A percentile compares a stretch with the other conserved stretches of the same genome.
phyloP scores from a whole-genome alignment of 2,329 filamentous ascomycete species.

The Fusarium sp. region DNA sequence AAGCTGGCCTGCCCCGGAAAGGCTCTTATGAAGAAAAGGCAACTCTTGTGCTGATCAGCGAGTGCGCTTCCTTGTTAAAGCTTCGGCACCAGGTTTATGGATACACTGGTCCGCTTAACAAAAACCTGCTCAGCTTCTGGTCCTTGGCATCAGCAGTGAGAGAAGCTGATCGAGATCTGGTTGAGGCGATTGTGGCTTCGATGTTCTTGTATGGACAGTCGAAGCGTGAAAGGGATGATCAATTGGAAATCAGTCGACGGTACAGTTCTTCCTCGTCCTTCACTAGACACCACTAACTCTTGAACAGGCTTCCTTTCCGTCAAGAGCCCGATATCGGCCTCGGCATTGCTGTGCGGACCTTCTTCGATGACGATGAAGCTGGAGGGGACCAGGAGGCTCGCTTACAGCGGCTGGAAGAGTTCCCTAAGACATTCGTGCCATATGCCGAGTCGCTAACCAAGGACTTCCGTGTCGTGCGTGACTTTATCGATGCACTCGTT shows the following conservation, averaged over 20 bases:
- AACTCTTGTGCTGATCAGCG: conserved; percentile 83
- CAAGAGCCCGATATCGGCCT: conserved; percentile 78
- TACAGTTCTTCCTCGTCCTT: conserved; percentile 52
- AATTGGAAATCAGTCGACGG: conserved; percentile 76
- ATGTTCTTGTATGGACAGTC: conserved; percentile 85
- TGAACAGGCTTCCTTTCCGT: conserved; percentile 69
- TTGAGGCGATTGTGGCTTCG: conserved; percentile 83
- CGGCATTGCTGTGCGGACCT: conserved; percentile 82
- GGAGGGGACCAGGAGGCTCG: conserved; percentile 61
- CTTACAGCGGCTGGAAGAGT: conserved; percentile 57
- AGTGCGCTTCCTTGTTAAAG: conserved; percentile 83
- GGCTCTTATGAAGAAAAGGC: conserved; percentile 77
- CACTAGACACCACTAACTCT: conserved; percentile 23
- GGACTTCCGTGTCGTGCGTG: conserved; percentile 66
- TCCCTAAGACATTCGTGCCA: conserved; percentile 65
- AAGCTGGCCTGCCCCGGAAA: conserved; percentile 65
- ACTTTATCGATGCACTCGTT: conserved; percentile 67
- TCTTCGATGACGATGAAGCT: conserved; percentile 75
- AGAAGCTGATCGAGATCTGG: conserved; percentile 79
- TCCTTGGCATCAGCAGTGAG: conserved; percentile 84
- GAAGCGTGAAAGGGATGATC: conserved; percentile 73
- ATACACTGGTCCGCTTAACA: conserved; percentile 93
- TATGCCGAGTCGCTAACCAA: conserved; percentile 66
- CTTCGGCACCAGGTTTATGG: conserved; percentile 85
- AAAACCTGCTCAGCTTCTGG: conserved; percentile 87